Conservation (phyloP, 75 land plant species). For the Selaginella tamariscina region DNA sequence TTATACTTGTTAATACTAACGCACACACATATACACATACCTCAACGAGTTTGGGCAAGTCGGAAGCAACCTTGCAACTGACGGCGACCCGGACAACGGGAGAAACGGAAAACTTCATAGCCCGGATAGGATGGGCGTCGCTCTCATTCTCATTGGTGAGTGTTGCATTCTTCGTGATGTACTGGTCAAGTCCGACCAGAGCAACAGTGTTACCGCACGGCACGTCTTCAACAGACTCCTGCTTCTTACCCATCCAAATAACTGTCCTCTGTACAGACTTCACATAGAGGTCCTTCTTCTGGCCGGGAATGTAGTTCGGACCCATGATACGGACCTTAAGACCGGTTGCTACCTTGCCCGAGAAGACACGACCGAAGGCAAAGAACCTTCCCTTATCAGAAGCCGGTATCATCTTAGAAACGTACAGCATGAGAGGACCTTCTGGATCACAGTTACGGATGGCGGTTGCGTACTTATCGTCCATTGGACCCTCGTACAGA, state of each 20-base stretch:
- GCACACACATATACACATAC: too few species aligned
- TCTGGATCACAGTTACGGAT: conserved; percentile 48
- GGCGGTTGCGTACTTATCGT: conserved; percentile 36
- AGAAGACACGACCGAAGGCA: conserved; percentile 23
- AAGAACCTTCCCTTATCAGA: conserved; percentile 24
- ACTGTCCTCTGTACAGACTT: conserved; percentile 12
- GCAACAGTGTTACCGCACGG: conserved; percentile 59
- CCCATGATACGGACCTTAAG: conserved; percentile 9
- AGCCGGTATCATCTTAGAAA: conserved; percentile 30
- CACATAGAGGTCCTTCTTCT: conserved; percentile 24
- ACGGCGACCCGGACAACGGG: conserved; percentile 31
- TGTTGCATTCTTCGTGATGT: conserved; percentile 53
- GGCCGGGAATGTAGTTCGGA: conserved; percentile 15
- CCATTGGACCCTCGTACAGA: conserved; percentile 31
- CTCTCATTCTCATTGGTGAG: conserved; percentile 44
- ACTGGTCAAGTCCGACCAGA: conserved; percentile 55
- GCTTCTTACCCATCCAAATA: conserved; percentile 20
- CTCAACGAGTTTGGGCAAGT: conserved; percentile 58
- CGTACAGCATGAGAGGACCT: conserved; percentile 29
- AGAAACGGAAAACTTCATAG: conserved; percentile 36
- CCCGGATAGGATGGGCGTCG: conserved; percentile 56
- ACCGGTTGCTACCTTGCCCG: conserved; percentile 2
- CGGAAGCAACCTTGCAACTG: conserved; percentile 38
- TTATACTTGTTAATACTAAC: too few species aligned
- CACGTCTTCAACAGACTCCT: conserved; percentile 30